Percentiles rank a stretch among this genome's conserved stretches.
These are phyloP conservation scores for Penicillium paneum DNA, from an alignment of 2,329 filamentous ascomycete genomes.

Conservation along the genomic window DNA sequence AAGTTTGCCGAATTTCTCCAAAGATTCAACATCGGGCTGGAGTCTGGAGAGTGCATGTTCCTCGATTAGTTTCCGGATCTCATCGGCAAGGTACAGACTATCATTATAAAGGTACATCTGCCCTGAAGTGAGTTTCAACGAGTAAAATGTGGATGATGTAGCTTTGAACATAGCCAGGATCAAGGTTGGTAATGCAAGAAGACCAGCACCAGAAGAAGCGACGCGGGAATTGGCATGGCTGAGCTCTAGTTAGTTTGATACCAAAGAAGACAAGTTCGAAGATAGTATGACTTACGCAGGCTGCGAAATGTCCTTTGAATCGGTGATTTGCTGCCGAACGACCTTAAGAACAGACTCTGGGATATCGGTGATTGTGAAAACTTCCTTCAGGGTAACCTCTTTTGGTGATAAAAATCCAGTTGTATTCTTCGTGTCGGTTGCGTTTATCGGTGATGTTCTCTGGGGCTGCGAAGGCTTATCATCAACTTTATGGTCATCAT, in stretches of 20 bases:
- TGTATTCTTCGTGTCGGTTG: constrained; percentile 23
- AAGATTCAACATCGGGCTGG: constrained; percentile 52
- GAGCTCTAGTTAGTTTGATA: constrained; percentile 20
- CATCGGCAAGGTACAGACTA: constrained; percentile 56
- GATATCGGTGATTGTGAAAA: constrained; percentile 83
- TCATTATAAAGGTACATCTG: constrained; percentile 67
- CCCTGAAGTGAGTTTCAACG: constrained; percentile 46
- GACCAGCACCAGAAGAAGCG: constrained; percentile 41
- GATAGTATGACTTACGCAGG: constrained; percentile 33
- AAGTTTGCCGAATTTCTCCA: constrained; percentile 59
- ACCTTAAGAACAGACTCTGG: constrained; percentile 66
- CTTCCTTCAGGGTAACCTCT: constrained; percentile 77
- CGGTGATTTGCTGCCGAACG: constrained; percentile 41
- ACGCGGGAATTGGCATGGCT: constrained; percentile 37
- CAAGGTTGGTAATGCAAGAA: constrained; percentile 47
- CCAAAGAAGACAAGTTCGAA: neutral
- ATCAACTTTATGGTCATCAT: constrained; percentile 32
- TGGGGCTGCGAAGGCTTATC: constrained; percentile 15
- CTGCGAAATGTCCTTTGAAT: constrained; percentile 39
- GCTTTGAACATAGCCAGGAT: constrained; percentile 52
- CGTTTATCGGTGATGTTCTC: constrained; percentile 16
- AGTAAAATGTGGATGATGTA: constrained; percentile 47
- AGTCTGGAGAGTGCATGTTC: constrained; percentile 50
- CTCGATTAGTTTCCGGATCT: constrained; percentile 50
- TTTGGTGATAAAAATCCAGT: constrained; percentile 35